Evolutionary conservation across 2,329 filamentous ascomycete genomes (phyloP).

Genomic region (Fusarium sulawesiense): DNA sequence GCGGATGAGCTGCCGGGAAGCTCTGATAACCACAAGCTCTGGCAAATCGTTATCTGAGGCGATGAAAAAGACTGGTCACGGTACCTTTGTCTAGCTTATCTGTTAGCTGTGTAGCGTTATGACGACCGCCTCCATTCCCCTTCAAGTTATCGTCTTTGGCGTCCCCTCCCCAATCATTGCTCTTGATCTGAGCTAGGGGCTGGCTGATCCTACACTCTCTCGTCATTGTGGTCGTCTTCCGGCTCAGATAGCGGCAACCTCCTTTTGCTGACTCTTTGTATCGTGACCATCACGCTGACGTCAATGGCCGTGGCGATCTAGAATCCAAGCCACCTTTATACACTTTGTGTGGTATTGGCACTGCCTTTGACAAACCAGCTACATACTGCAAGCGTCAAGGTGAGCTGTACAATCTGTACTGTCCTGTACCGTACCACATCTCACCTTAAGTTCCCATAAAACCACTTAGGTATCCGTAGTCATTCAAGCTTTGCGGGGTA

Average conservation of each 20-base stretch:
- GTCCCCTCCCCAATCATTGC: conserved; percentile 28
- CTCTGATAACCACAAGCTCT: conserved; percentile 8
- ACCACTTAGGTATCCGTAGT: neutral
- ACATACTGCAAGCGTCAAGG: conserved; percentile 1
- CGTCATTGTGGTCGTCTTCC: conserved; percentile 24
- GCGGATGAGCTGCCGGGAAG: conserved; percentile 11
- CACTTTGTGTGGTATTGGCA: conserved; percentile 11
- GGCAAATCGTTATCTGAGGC: conserved; percentile 20
- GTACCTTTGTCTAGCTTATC: conserved; percentile 34
- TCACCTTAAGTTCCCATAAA: conserved; percentile 3
- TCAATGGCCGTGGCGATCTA: conserved; percentile 43
- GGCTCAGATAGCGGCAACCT: conserved; percentile 24
- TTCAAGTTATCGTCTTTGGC: neutral
- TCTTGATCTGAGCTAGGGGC: conserved; percentile 7
- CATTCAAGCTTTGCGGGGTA: conserved; percentile 47
- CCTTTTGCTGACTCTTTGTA: conserved; percentile 18
- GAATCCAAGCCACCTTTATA: conserved; percentile 29
- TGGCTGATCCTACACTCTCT: conserved; percentile 33
- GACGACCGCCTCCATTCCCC: conserved; percentile 13
- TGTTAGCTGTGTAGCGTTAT: conserved; percentile 30
- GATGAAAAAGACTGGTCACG: conserved; percentile 28
- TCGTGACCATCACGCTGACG: conserved; percentile 48
- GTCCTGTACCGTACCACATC: neutral
- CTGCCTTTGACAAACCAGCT: neutral
- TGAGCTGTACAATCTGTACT: neutral